A percentile compares a stretch with the other conserved stretches of the same genome.
Evolutionary conservation across 2,329 filamentous ascomycete genomes (phyloP).

Genomic region (Colletotrichum cuscutae): DNA sequence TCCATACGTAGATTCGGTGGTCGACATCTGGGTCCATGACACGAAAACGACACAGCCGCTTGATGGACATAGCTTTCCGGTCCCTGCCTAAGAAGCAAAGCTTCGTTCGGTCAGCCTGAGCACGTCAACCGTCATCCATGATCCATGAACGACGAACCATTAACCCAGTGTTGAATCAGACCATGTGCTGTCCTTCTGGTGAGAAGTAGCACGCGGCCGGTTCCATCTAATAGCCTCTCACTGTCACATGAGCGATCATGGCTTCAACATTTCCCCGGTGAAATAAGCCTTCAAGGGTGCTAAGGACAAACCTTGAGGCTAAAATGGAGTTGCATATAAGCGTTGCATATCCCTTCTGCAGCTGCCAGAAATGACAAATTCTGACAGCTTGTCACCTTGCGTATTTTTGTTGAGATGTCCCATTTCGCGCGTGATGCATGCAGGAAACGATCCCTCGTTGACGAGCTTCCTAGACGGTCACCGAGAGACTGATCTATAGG

Average conservation of each 20-base stretch:
- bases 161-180: background rate
- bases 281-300: background rate
- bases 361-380: conserved; percentile 22
- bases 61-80: background rate
- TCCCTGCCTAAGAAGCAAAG: background rate
- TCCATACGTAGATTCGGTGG: background rate
- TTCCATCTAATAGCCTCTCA: background rate
- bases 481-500: background rate
- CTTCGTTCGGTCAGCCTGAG: background rate
- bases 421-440: background rate
- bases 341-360: background rate
- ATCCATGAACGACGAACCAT: background rate
- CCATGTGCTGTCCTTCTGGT: background rate
- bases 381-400: background rate
- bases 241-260: background rate
- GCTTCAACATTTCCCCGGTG: background rate
- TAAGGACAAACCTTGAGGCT: conserved; percentile 22
- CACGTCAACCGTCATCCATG: background rate
- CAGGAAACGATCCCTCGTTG: background rate
- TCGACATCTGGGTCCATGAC: background rate
- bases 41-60: background rate
- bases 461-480: conserved; percentile 17
- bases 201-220: too few species aligned
- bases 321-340: conserved; percentile 10
- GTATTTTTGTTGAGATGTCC: background rate